Evolutionary conservation across 1,139 yeast species (phyloP), one percentile per base, ranked within the genome.

Genomic region (Yamadazyma kanchanaburiensis): DNA sequence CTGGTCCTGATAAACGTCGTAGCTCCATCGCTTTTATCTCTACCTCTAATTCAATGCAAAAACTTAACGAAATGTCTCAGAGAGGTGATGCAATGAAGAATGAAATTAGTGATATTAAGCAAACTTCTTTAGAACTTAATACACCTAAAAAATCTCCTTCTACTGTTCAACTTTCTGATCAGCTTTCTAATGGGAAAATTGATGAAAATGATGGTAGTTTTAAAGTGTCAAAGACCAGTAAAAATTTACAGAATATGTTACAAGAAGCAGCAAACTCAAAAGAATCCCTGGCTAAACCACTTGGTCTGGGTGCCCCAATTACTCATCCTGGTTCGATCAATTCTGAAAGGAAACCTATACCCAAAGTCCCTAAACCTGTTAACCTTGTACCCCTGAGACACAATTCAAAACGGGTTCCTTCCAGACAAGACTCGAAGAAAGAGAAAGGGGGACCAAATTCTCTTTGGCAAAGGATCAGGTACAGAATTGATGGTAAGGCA

Each of bases 11-110:
- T 8, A 10, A 18, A 7, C 20, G 10, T 10, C 9, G 9, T 10
- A 10, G 10, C 7, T 18, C 20, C 20, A 18, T 10, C 9, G 10
- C 9, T 7, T 10, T 27, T 3, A 42, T 56, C 30, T 45, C 41
- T 16, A 51, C 53, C 30, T 53, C 60, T 2, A 50, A 46, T 20
- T 55, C 61, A 6, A 33, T 51, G 11, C 46, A 50, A 26, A 50
- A 42, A 33, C 26, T 51, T 5, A 51, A 50, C 25, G 49, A 46
- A 15, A 25, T 49, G 5, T 40, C 44, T 21, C 23, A 32, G 10
- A 38, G 31, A n/a, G 30, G 45, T 2, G 46, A 38, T 19, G 43
- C 31, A 5, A 29, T 47, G 24, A 42, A 48, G 2, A 33, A 38
- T 19, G 46, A 47, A 23, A 38, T 45, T 5, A 42, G 38, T 19